Evolutionary conservation across 2,329 filamentous ascomycete genomes (phyloP).

Genomic region (Fusarium guadeloupense): DNA sequence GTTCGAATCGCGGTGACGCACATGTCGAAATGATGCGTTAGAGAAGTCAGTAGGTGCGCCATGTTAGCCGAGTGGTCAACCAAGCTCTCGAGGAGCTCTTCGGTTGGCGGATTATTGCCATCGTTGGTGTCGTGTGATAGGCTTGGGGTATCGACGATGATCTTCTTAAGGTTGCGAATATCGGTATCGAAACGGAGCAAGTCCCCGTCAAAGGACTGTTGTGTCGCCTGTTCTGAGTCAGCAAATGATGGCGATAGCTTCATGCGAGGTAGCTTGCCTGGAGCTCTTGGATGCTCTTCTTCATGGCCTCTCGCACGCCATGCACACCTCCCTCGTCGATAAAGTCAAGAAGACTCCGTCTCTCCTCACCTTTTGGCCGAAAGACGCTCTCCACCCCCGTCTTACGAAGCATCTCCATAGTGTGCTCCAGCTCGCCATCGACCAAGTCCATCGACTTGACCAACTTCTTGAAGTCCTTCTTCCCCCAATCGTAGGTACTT

Average conservation of each 20-base stretch:
- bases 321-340: slow-evolving; percentile 77
- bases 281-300: slow-evolving; percentile 75
- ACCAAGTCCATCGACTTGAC: slow-evolving; percentile 73
- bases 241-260: not conserved
- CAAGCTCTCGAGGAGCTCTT: slow-evolving; percentile 67
- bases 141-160: slow-evolving; percentile 56
- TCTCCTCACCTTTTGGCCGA: slow-evolving; percentile 65
- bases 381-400: slow-evolving; percentile 73
- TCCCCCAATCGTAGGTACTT: slow-evolving; percentile 65
- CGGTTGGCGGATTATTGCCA: slow-evolving; percentile 51
- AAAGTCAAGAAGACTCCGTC: slow-evolving; percentile 76
- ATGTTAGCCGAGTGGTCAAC: slow-evolving; percentile 82
- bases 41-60: slow-evolving; percentile 80
- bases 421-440: slow-evolving; percentile 70
- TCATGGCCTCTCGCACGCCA: slow-evolving; percentile 71
- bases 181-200: slow-evolving; percentile 79
- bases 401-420: slow-evolving; percentile 70
- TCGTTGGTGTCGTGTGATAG: slow-evolving; percentile 48
- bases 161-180: slow-evolving; percentile 70
- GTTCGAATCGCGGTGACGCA: slow-evolving; percentile 92
- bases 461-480: slow-evolving; percentile 68
- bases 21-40: slow-evolving; percentile 90
- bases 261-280: slow-evolving; percentile 58
- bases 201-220: slow-evolving; percentile 79
- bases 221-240: slow-evolving; percentile 59